Conservation (phyloP, 1,139 yeast genomes). For the Geotrichum candidum region DNA sequence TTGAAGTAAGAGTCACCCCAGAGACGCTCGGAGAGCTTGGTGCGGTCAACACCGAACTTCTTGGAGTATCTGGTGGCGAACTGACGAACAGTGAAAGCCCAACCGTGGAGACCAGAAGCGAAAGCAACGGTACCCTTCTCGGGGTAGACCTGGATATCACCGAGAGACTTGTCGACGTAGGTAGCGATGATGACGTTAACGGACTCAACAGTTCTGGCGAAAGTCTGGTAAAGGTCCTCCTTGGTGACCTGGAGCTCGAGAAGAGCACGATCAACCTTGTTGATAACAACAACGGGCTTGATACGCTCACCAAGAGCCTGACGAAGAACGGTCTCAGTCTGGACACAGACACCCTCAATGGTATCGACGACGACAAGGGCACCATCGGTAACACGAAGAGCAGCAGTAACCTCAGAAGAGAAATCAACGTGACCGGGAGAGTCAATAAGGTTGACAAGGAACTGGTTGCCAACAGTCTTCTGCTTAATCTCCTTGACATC, state of each 20-base stretch:
- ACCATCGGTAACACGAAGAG: conserved; percentile 99
- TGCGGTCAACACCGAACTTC: conserved; percentile 98
- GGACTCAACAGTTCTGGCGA: conserved; percentile 98
- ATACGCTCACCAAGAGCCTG: conserved; percentile 99
- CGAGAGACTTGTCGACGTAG: conserved; percentile 82
- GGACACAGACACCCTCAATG: conserved; percentile 99
- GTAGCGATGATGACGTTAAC: conserved; percentile 97
- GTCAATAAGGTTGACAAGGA: conserved; percentile 96
- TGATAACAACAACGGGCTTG: conserved; percentile 96
- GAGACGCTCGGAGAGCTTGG: conserved; percentile 97
- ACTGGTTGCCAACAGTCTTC: conserved; percentile 89
- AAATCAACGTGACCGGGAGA: conserved; percentile 99
- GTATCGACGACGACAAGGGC: conserved; percentile 99
- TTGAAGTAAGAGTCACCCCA: conserved; percentile 99
- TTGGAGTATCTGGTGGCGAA: conserved; percentile 97
- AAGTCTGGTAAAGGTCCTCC: conserved; percentile 98
- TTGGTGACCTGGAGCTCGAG: conserved; percentile 97
- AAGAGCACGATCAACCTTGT: conserved; percentile 99
- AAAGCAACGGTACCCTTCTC: conserved; percentile 98
- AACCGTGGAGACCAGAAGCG: conserved; percentile 99
- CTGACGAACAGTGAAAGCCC: conserved; percentile 99
- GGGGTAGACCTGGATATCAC: conserved; percentile 99
- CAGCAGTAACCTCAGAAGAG: conserved; percentile 99
- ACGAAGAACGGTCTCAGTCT: conserved; percentile 99
- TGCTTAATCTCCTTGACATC: conserved; percentile 94